These are phyloP conservation scores for Aspergillus homomorphus DNA, from an alignment of 495 filamentous ascomycete genomes.

Conservation along the genomic window DNA sequence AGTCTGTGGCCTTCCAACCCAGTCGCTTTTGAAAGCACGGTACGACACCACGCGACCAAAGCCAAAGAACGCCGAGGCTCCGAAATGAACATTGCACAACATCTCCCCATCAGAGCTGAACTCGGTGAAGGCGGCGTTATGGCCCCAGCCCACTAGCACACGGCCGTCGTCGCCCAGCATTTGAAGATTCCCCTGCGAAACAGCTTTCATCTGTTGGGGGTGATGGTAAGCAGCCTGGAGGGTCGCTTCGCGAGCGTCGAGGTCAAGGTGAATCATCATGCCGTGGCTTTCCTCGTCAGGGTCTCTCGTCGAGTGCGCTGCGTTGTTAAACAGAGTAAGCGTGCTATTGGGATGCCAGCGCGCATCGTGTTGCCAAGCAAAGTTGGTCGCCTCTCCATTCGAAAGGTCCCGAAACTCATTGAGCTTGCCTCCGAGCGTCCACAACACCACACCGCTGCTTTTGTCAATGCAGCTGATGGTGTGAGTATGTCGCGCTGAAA, in stretches of 20 bases:
- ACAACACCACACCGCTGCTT: conserved; percentile 35
- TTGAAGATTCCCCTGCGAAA: conserved; percentile 59
- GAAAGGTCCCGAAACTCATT: conserved; percentile 46
- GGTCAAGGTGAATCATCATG: conserved; percentile 30
- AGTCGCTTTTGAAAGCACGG: conserved; percentile 33
- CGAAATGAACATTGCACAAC: conserved; percentile 44
- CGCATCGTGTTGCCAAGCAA: conserved; percentile 55
- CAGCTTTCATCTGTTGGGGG: conserved; percentile 36
- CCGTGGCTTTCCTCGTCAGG: conserved; percentile 26
- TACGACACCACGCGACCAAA: conserved; percentile 40
- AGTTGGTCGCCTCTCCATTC: conserved; percentile 39
- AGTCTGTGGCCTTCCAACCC: conserved; percentile 34
- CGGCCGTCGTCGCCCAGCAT: conserved; percentile 50
- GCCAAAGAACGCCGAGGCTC: conserved; percentile 36
- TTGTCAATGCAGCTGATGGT: conserved; percentile 38
- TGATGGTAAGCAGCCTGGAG: conserved; percentile 28
- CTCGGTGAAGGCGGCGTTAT: conserved; percentile 53
- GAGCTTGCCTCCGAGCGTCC: conserved; percentile 43
- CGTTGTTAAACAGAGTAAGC: conserved; percentile 53
- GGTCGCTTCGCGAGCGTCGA: conserved; percentile 18
- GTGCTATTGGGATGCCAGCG: conserved; percentile 37
- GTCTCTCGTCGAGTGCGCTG: conserved; percentile 26
- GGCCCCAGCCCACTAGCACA: conserved; percentile 57
- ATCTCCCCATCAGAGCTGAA: conserved; percentile 49
- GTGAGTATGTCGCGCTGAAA: conserved; percentile 50